Conservation (phyloP, 805 yeast genomes). For the Metschnikowia orientalis region DNA sequence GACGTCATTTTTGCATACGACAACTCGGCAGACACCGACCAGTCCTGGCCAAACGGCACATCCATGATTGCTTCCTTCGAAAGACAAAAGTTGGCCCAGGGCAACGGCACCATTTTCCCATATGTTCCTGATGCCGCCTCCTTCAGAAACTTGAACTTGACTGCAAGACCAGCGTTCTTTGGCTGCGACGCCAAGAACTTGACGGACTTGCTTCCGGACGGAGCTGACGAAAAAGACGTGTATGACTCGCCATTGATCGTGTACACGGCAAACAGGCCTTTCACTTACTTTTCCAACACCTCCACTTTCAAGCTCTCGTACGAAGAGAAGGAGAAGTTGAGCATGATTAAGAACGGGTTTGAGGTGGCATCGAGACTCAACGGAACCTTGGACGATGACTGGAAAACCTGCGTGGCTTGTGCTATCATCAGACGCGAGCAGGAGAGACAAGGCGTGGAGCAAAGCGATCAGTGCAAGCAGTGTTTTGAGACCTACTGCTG, state of each 20-base stretch:
- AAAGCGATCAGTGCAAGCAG: constrained; percentile 62
- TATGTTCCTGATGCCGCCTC: constrained; percentile 21
- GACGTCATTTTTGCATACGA: constrained; percentile 42
- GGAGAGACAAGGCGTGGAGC: constrained; percentile 58
- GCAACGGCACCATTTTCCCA: constrained; percentile 26
- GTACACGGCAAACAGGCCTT: constrained; percentile 30
- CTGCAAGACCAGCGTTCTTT: constrained; percentile 23
- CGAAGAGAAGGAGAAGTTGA: constrained; percentile 21
- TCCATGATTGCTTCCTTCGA: constrained; percentile 33
- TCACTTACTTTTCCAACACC: constrained; percentile 25
- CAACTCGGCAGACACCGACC: constrained; percentile 29
- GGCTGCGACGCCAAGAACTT: constrained; percentile 26
- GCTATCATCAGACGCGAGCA: constrained; percentile 76
- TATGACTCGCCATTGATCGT: constrained; percentile 24
- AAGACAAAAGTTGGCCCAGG: constrained; percentile 26
- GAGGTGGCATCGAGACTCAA: constrained; percentile 40
- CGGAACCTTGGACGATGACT: constrained; percentile 61
- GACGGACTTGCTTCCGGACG: constrained; percentile 17
- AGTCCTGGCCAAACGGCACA: constrained; percentile 43
- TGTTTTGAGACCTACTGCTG: constrained; percentile 78
- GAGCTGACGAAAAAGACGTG: constrained; percentile 11
- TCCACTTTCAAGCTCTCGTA: constrained; percentile 27
- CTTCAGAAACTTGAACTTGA: constrained; percentile 21
- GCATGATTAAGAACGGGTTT: constrained; percentile 26
- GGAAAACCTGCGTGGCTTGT: constrained; percentile 75